phyloP scores from a whole-genome alignment of 768 basidiomycete species.

The Serendipita vermifera region DNA sequence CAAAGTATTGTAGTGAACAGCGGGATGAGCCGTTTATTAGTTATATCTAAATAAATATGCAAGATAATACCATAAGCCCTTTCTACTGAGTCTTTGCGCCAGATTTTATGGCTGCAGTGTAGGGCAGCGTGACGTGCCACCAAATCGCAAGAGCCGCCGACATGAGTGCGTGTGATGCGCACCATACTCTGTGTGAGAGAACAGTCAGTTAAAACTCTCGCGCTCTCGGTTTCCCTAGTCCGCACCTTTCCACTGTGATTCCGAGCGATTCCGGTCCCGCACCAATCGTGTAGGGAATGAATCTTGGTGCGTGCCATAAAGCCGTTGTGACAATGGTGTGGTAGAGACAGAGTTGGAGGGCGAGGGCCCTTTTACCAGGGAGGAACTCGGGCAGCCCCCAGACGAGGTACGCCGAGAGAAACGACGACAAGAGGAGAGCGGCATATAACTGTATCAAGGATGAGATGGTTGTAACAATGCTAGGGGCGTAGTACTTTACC shows the following conservation, averaged over 20 bases:
- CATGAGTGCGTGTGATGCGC: neutral
- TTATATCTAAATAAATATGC: neutral
- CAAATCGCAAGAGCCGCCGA: neutral
- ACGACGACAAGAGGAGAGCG: constrained; percentile 45
- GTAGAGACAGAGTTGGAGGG: constrained; percentile 62
- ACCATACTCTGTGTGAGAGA: neutral
- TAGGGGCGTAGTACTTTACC: constrained; percentile 28
- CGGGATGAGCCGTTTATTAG: neutral
- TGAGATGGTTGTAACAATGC: neutral
- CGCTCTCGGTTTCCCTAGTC: neutral
- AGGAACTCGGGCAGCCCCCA: constrained; percentile 73
- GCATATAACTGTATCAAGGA: constrained; percentile 46
- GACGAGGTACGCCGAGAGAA: constrained; percentile 47
- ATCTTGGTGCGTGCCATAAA: constrained; percentile 61
- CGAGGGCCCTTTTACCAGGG: constrained; percentile 73
- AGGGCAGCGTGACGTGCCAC: constrained; percentile 7
- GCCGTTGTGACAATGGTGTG: constrained; percentile 61
- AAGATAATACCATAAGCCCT: neutral
- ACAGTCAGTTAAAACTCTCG: neutral
- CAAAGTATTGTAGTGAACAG: neutral
- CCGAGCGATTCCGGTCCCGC: constrained; percentile 31
- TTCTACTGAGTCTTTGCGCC: neutral
- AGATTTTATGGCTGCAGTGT: neutral
- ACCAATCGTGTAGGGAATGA: constrained; percentile 65
- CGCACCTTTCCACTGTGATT: neutral